These are phyloP conservation scores for Phytomonas sp. DNA, from an alignment of 208 protist genomes.

Conservation along the genomic window DNA sequence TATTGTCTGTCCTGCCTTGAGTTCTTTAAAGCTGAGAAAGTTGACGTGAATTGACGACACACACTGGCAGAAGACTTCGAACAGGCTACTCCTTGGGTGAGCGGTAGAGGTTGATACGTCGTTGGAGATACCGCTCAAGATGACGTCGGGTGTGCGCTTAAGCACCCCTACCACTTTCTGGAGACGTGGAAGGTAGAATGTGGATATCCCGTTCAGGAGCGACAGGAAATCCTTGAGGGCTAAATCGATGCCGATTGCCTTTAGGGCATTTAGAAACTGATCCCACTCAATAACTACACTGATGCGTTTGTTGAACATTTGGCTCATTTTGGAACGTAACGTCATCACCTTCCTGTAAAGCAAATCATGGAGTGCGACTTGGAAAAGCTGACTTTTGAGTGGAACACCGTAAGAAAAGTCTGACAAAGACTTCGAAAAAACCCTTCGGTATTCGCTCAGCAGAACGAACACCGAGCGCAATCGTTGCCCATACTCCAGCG, in stretches of 20 bases:
- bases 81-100: slow-evolving; percentile 12
- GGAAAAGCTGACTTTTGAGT: slow-evolving; percentile 48
- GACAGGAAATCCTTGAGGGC: slow-evolving; percentile 27
- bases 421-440: slow-evolving; percentile 8
- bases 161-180: slow-evolving; percentile 37
- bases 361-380: slow-evolving; percentile 43
- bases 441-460: slow-evolving; percentile 31
- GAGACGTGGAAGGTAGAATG: slow-evolving; percentile 40
- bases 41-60: slow-evolving; percentile 41
- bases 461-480: slow-evolving; percentile 49
- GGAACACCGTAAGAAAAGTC: slow-evolving; percentile 11
- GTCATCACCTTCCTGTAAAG: slow-evolving; percentile 36
- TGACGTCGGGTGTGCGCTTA: too few relatives aligned
- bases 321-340: slow-evolving; percentile 25
- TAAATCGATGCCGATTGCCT: slow-evolving; percentile 10
- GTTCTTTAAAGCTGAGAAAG: slow-evolving; percentile 15
- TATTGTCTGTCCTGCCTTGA: background rate
- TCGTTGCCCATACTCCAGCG: slow-evolving; percentile 42
- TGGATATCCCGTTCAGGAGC: slow-evolving; percentile 31
- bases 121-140: too few relatives aligned
- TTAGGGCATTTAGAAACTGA: slow-evolving; percentile 32
- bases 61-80: slow-evolving; percentile 38
- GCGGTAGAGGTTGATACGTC: too few relatives aligned
- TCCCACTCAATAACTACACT: slow-evolving; percentile 61
- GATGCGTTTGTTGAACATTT: slow-evolving; percentile 34